Conservation (phyloP, 352 stramenopile species). For the Phytophthora foliorum region DNA sequence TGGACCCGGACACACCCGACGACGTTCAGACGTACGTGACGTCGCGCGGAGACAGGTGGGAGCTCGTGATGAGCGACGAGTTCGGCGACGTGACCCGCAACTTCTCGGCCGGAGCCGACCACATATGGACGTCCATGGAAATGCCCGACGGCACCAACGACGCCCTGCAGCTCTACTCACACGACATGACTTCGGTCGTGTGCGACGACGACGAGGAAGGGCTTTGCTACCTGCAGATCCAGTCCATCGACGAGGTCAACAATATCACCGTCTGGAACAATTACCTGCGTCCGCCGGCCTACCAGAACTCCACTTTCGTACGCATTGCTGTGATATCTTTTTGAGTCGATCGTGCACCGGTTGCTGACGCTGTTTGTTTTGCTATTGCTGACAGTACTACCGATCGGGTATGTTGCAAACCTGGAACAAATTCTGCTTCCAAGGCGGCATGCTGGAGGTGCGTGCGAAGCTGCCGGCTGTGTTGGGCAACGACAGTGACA, state of each 20-base stretch:
- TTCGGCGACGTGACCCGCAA: conserved; percentile 59
- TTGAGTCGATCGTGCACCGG: neutral
- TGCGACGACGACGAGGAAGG: conserved; percentile 53
- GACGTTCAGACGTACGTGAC: conserved; percentile 52
- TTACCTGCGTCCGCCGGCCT: conserved; percentile 63
- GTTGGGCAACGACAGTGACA: conserved; percentile 64
- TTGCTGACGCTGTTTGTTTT: neutral
- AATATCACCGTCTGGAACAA: conserved; percentile 78
- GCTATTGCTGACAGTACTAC: conserved; percentile 57
- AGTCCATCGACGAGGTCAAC: conserved; percentile 61
- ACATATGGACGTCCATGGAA: conserved; percentile 73
- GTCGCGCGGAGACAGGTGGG: conserved; percentile 61
- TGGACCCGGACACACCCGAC: conserved; percentile 66
- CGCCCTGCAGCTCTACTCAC: conserved; percentile 69
- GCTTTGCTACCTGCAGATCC: conserved; percentile 70
- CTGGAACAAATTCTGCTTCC: conserved; percentile 96
- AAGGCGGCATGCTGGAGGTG: conserved; percentile 93
- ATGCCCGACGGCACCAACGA: conserved; percentile 78
- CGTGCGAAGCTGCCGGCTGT: conserved; percentile 91
- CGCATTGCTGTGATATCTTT: conserved; percentile 16
- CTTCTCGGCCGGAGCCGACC: conserved; percentile 66
- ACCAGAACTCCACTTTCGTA: conserved; percentile 62
- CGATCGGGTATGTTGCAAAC: conserved; percentile 90
- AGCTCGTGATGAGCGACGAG: conserved; percentile 81
- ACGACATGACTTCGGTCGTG: conserved; percentile 68